These are phyloP conservation scores for Rhizophagus clarus DNA, from an alignment of 192 early-diverging fungal species.

Conservation along the genomic window DNA sequence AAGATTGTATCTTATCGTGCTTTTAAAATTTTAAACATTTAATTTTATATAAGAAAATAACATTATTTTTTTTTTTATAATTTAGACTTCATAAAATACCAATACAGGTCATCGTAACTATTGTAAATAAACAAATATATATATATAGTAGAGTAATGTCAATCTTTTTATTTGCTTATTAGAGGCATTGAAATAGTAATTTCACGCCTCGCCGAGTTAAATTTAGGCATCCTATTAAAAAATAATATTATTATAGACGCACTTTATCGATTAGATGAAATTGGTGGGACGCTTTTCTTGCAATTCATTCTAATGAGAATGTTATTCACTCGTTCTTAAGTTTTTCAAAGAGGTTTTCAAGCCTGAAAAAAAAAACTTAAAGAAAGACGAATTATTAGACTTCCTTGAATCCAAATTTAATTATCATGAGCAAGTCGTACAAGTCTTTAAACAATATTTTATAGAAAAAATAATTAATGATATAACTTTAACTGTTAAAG, in stretches of 20 bases:
- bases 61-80: too few species aligned
- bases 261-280: not conserved
- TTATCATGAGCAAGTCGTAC: too few species aligned
- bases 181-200: too few species aligned
- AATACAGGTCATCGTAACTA: too few species aligned
- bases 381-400: not conserved
- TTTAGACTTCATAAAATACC: too few species aligned
- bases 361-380: not conserved
- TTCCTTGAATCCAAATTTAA: not conserved
- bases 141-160: too few species aligned
- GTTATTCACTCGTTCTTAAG: not conserved
- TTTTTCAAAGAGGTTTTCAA: not conserved
- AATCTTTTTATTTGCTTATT: too few species aligned
- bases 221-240: not conserved
- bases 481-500: not conserved
- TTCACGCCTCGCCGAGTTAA: not conserved
- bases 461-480: not conserved
- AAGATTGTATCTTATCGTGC: too few species aligned
- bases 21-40: too few species aligned
- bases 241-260: constrained; percentile 9
- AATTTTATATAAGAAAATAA: too few species aligned
- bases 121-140: too few species aligned
- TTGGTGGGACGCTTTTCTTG: not conserved
- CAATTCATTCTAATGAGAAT: not conserved
- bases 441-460: not conserved